A percentile compares a stretch with the other conserved stretches of the same genome.
phyloP scores from a whole-genome alignment of 306 rosid species.

The Sicyos baderoa region DNA sequence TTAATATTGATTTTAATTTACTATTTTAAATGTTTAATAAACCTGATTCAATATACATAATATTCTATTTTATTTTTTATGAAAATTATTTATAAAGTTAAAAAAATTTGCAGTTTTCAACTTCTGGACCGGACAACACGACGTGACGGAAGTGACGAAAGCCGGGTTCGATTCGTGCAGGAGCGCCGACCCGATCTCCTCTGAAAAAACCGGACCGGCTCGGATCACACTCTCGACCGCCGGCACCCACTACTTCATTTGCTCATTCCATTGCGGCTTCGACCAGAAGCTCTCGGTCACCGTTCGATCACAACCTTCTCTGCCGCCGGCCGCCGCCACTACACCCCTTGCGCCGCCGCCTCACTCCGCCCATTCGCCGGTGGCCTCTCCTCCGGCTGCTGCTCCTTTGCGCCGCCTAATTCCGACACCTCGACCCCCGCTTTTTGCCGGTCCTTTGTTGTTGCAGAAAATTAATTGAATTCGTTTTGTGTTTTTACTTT shows the following conservation, averaged over 20 bases:
- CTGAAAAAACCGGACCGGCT: background rate
- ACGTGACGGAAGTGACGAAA: conserved; percentile 59
- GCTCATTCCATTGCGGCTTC: conserved; percentile 24
- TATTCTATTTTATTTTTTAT: no score
- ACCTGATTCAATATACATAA: no score
- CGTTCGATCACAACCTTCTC: conserved; percentile 13
- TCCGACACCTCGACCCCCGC: background rate
- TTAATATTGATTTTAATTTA: no score
- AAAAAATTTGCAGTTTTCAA: conserved; percentile 61
- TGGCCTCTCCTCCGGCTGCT: background rate
- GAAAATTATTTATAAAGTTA: no score
- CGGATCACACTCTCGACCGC: background rate
- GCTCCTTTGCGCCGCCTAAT: background rate
- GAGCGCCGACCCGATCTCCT: background rate
- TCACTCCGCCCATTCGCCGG: background rate
- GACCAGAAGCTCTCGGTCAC: conserved; percentile 29
- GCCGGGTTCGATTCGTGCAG: background rate
- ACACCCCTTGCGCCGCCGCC: background rate
- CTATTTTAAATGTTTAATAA: no score
- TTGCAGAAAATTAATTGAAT: background rate
- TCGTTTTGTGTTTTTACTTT: conserved; percentile 2
- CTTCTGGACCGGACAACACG: conserved; percentile 26
- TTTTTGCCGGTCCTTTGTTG: background rate
- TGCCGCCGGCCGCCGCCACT: conserved; percentile 1
- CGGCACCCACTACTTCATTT: conserved; percentile 23